Percentiles rank a stretch among this genome's conserved stretches.
These are phyloP conservation scores for Asterochloris sp. DNA, from an alignment of 139 green algal species.

Conservation along the genomic window DNA sequence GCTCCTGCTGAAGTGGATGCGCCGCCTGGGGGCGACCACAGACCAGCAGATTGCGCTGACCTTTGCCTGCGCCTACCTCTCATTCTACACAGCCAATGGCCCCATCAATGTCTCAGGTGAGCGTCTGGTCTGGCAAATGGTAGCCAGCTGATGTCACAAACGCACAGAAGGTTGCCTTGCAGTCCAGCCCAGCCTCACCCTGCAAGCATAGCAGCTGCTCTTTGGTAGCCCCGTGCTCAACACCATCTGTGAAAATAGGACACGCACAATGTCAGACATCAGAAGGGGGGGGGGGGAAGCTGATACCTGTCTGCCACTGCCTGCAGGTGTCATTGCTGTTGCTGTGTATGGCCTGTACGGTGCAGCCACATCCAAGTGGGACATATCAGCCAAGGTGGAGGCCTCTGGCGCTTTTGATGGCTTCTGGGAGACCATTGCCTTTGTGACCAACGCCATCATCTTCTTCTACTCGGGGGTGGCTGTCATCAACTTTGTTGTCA, in stretches of 20 bases:
- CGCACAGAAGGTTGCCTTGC: too few species aligned
- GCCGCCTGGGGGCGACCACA: slow-evolving; percentile 37
- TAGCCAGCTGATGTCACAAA: neutral
- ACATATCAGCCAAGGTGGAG: slow-evolving; percentile 60
- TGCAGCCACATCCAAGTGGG: slow-evolving; percentile 61
- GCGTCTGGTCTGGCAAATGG: neutral
- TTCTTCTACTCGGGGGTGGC: slow-evolving; percentile 83
- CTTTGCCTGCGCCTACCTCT: slow-evolving; percentile 70
- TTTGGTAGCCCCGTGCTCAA: too few species aligned
- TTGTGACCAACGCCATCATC: slow-evolving; percentile 65
- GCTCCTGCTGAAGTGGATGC: slow-evolving; percentile 52
- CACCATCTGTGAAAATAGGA: too few species aligned
- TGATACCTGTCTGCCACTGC: neutral
- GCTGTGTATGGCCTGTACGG: slow-evolving; percentile 85
- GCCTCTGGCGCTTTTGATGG: slow-evolving; percentile 49
- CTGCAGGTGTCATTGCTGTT: slow-evolving; percentile 72
- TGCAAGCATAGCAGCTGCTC: too few species aligned
- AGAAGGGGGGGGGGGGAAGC: too few species aligned
- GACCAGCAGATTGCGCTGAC: slow-evolving; percentile 65
- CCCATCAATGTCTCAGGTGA: slow-evolving; percentile 42
- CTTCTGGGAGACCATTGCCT: slow-evolving; percentile 54
- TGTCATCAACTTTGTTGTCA: slow-evolving; percentile 76
- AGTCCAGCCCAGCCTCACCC: too few species aligned
- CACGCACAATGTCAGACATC: too few species aligned
- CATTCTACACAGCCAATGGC: slow-evolving; percentile 73